These are phyloP conservation scores for Rosa multiflora DNA, from an alignment of 306 rosid genomes.

Conservation along the genomic window DNA sequence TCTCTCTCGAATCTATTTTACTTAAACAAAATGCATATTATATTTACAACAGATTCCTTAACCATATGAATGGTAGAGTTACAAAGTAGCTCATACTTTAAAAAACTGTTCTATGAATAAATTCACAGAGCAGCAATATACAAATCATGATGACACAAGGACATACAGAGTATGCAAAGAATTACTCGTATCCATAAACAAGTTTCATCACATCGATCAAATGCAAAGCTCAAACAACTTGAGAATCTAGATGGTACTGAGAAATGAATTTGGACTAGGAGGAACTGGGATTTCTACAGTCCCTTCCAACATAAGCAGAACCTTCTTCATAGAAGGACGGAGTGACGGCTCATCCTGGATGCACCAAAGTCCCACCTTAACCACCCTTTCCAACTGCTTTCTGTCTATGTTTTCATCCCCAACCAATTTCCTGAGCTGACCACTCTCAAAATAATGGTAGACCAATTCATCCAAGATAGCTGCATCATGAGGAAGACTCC, in stretches of 20 bases:
- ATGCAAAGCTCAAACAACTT: not conserved
- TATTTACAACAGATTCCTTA: not conserved
- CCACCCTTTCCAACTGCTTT: conserved; percentile 24
- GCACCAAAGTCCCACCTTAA: conserved; percentile 32
- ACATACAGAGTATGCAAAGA: not conserved
- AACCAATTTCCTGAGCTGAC: conserved; percentile 9
- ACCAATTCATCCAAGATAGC: conserved; percentile 29
- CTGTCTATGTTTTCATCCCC: conserved; percentile 7
- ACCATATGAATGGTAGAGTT: not conserved
- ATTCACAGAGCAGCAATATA: not conserved
- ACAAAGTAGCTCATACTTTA: not conserved
- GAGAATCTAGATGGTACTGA: not conserved
- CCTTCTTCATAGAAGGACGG: conserved; percentile 29
- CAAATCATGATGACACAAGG: not conserved
- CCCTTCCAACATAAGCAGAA: conserved; percentile 30
- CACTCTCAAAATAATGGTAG: conserved; percentile 5
- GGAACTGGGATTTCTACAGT: conserved; percentile 19
- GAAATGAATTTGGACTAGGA: conserved; percentile 9
- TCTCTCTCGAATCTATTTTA: no score
- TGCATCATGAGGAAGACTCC: conserved; percentile 16
- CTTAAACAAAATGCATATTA: no score
- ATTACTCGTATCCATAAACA: not conserved
- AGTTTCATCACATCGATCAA: not conserved
- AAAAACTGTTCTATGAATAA: no score
- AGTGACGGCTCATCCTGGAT: conserved; percentile 29